These are phyloP conservation scores for Xylaria scruposa DNA, from an alignment of 495 filamentous ascomycete genomes.

Conservation along the genomic window DNA sequence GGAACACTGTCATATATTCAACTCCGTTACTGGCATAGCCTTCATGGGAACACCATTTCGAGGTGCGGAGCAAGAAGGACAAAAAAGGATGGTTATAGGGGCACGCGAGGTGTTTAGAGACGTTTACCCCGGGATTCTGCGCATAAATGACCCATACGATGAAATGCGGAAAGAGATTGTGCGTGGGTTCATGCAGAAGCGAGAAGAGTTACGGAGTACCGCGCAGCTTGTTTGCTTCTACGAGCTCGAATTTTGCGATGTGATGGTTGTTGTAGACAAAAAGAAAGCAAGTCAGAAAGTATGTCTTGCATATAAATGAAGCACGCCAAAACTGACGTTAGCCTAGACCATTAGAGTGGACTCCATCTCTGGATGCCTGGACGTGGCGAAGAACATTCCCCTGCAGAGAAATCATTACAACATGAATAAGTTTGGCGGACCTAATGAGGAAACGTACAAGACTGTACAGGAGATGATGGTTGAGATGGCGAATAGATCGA, in stretches of 20 bases:
- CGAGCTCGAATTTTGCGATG: not conserved
- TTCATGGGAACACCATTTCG: conserved; percentile 4
- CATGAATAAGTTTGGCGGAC: conserved; percentile 1
- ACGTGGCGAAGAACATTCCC: not conserved
- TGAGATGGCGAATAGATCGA: not conserved
- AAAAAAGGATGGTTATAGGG: not conserved
- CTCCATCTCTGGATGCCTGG: not conserved
- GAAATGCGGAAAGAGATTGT: not conserved
- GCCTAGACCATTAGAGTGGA: not conserved
- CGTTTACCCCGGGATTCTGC: not conserved
- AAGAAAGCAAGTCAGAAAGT: not conserved
- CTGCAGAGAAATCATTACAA: conserved; percentile 3
- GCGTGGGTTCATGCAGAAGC: not conserved
- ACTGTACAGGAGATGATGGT: conserved; percentile 7
- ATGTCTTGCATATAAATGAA: not conserved
- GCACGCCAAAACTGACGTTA: not conserved
- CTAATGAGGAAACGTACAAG: not conserved
- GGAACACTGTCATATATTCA: not conserved
- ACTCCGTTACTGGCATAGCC: not conserved
- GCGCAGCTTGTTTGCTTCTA: conserved; percentile 3
- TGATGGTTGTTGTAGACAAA: not conserved
- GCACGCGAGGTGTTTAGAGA: not conserved
- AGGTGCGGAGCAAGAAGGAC: not conserved
- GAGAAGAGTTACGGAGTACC: not conserved
- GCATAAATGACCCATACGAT: not conserved